Evolutionary conservation across 2,329 filamentous ascomycete genomes (phyloP).

Genomic region (Aspergillus fijiensis): DNA sequence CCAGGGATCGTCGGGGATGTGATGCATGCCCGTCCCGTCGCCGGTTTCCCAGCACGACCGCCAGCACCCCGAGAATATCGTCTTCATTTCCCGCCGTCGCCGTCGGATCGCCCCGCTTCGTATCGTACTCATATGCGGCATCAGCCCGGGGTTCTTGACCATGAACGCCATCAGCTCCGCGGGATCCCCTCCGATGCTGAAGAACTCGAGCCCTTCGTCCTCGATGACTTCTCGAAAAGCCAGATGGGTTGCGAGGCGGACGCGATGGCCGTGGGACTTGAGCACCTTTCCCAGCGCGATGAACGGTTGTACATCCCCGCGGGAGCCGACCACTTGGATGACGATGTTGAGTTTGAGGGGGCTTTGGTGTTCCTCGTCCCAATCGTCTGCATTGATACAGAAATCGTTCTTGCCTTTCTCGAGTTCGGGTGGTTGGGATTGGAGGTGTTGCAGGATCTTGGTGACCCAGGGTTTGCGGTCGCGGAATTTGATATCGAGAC

Average conservation of each 20-base stretch:
- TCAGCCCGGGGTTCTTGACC: slow-evolving; percentile 83
- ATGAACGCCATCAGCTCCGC: slow-evolving; percentile 82
- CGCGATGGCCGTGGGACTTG: slow-evolving; percentile 67
- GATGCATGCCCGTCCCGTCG: slow-evolving; percentile 58
- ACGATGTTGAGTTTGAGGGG: slow-evolving; percentile 57
- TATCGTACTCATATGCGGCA: slow-evolving; percentile 77
- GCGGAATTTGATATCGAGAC: slow-evolving; percentile 77
- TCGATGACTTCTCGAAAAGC: slow-evolving; percentile 68
- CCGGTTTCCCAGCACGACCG: slow-evolving; percentile 78
- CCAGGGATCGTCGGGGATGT: slow-evolving; percentile 50
- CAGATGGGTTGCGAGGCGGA: slow-evolving; percentile 71
- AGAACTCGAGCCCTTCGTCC: slow-evolving; percentile 72
- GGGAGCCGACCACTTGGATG: slow-evolving; percentile 72
- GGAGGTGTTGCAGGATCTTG: slow-evolving; percentile 60
- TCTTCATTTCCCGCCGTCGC: slow-evolving; percentile 70
- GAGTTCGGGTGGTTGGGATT: slow-evolving; percentile 1
- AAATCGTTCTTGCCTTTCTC: slow-evolving; percentile 11
- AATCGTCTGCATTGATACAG: not conserved
- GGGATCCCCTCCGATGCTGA: slow-evolving; percentile 73
- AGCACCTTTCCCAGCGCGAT: slow-evolving; percentile 67
- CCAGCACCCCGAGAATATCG: slow-evolving; percentile 85
- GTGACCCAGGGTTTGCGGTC: slow-evolving; percentile 67
- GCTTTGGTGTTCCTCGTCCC: slow-evolving; percentile 5
- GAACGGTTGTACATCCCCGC: slow-evolving; percentile 76
- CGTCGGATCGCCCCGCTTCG: slow-evolving; percentile 75